phyloP scores from a whole-genome alignment of 768 basidiomycete species.

The Lentinula guzmanii region DNA sequence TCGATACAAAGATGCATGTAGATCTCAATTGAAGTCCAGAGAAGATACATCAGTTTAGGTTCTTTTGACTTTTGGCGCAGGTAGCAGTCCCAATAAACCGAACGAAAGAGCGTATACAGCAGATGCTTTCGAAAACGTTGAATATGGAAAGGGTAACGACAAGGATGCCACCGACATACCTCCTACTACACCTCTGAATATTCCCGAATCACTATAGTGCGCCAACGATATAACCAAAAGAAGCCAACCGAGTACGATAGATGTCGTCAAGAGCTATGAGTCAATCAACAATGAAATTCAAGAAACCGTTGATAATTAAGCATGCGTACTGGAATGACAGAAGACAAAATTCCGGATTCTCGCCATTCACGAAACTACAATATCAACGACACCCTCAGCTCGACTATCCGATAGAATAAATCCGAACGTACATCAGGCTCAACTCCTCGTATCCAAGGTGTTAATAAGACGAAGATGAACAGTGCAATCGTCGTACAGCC shows the following conservation, averaged over 20 bases:
- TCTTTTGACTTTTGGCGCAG: slow-evolving; percentile 44
- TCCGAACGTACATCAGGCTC: slow-evolving; percentile 57
- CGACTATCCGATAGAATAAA: neutral
- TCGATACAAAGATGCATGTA: neutral
- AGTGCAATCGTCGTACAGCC: slow-evolving; percentile 57
- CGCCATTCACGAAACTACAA: slow-evolving; percentile 69
- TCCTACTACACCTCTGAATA: slow-evolving; percentile 55
- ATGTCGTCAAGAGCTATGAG: slow-evolving; percentile 48
- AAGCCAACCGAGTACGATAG: slow-evolving; percentile 68
- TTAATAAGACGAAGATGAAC: slow-evolving; percentile 67
- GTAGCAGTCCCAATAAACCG: slow-evolving; percentile 70
- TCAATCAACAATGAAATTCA: neutral
- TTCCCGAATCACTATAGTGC: slow-evolving; percentile 63
- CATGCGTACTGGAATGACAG: slow-evolving; percentile 53
- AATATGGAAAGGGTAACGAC: neutral
- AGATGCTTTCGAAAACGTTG: slow-evolving; percentile 38
- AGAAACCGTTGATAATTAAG: neutral
- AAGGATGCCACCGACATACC: slow-evolving; percentile 32
- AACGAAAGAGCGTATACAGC: slow-evolving; percentile 66
- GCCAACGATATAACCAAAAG: slow-evolving; percentile 56
- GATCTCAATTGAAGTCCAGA: neutral
- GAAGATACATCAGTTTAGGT: neutral
- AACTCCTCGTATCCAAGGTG: slow-evolving; percentile 62
- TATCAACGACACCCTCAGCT: neutral
- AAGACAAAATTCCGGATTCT: slow-evolving; percentile 61